phyloP scores from a whole-genome alignment of 768 basidiomycete genomes.

The Lentinula lateritia region DNA sequence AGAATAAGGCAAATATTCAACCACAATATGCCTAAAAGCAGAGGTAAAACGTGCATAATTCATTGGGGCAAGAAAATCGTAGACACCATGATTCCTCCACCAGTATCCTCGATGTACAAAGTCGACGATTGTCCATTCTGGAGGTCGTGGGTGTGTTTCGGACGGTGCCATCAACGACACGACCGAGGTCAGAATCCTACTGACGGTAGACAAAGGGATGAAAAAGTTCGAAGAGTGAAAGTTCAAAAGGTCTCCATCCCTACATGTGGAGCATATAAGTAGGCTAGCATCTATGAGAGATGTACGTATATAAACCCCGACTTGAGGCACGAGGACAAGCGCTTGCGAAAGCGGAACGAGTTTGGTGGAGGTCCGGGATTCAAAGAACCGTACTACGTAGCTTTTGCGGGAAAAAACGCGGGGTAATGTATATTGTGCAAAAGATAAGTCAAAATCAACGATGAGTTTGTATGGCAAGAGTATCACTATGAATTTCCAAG shows the following conservation, averaged over 20 bases:
- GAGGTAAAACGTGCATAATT: neutral
- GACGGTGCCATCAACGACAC: neutral
- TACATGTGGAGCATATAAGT: neutral
- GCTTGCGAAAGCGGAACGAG: neutral
- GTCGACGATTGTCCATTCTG: slow-evolving; percentile 52
- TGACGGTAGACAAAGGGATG: neutral
- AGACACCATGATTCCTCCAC: slow-evolving; percentile 55
- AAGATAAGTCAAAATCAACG: too few relatives aligned
- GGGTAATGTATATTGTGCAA: neutral
- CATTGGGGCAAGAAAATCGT: neutral
- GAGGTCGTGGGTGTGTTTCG: slow-evolving; percentile 19
- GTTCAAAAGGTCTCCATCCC: neutral
- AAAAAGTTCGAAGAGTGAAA: neutral
- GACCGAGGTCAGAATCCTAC: neutral
- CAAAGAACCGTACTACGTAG: neutral
- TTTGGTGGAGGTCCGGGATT: neutral
- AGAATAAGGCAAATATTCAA: slow-evolving; percentile 56
- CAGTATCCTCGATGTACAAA: slow-evolving; percentile 55
- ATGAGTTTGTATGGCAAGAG: too few relatives aligned
- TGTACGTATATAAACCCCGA: neutral
- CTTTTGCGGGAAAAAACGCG: neutral
- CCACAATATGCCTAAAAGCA: slow-evolving; percentile 37
- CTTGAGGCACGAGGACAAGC: neutral
- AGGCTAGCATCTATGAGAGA: neutral
- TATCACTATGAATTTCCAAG: neutral